These are phyloP conservation scores for Metroxylon sagu DNA, from an alignment of 176 grass and related monocot species.

Conservation along the genomic window DNA sequence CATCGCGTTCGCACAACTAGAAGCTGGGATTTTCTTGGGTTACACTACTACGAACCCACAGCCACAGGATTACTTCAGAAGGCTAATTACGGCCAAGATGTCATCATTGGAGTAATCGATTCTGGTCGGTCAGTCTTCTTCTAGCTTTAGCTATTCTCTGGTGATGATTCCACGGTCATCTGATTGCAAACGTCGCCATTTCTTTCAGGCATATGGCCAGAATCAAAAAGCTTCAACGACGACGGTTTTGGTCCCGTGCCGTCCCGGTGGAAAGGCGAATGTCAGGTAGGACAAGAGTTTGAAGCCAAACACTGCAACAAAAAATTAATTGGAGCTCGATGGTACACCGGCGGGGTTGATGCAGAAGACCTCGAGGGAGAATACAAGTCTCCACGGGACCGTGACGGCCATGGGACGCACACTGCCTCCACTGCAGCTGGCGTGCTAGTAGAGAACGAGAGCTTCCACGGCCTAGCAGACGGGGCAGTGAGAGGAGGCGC, in stretches of 20 bases:
- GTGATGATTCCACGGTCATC: too few species aligned
- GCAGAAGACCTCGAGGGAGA: background rate
- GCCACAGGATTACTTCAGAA: too few species aligned
- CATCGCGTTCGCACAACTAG: too few species aligned
- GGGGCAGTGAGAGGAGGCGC: slow-evolving; percentile 44
- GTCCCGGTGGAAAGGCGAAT: slow-evolving; percentile 30
- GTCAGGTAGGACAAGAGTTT: slow-evolving; percentile 21
- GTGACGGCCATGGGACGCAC: slow-evolving; percentile 26
- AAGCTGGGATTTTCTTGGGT: too few species aligned
- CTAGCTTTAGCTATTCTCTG: too few species aligned
- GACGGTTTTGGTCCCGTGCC: slow-evolving; percentile 27
- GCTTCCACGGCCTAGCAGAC: slow-evolving; percentile 21
- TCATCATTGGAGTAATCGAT: too few species aligned
- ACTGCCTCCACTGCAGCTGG: slow-evolving; percentile 44
- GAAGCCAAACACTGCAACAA: slow-evolving; percentile 30
- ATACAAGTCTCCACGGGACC: slow-evolving; percentile 30
- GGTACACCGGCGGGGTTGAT: slow-evolving; percentile 2
- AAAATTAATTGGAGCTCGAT: slow-evolving; percentile 55
- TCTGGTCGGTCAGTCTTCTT: too few species aligned
- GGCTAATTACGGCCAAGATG: too few species aligned
- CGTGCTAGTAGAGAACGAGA: slow-evolving; percentile 11
- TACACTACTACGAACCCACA: too few species aligned
- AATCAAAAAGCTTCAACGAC: slow-evolving; percentile 51
- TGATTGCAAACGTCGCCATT: too few species aligned
- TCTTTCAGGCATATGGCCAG: slow-evolving; percentile 47